These are phyloP conservation scores for Pichia cephalocereana DNA, from an alignment of 805 yeast species.

Conservation along the genomic window DNA sequence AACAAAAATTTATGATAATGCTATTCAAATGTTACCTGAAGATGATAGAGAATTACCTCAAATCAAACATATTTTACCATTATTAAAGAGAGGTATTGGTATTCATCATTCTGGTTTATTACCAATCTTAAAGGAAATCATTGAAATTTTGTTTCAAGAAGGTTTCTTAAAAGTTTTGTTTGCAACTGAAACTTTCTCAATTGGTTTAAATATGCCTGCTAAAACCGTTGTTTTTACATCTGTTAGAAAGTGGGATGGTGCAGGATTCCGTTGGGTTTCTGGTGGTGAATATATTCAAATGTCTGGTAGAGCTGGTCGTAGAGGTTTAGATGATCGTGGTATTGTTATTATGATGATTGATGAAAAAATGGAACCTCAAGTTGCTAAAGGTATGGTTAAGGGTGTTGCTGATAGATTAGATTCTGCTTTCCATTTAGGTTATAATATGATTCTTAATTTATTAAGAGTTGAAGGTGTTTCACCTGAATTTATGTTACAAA, in stretches of 20 bases:
- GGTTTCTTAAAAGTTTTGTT: constrained; percentile 82
- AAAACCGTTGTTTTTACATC: constrained; percentile 90
- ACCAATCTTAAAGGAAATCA: constrained; percentile 87
- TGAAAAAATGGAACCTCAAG: constrained; percentile 57
- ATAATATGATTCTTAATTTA: constrained; percentile 88
- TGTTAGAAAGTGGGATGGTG: constrained; percentile 84
- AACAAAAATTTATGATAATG: constrained; percentile 84
- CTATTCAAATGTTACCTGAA: constrained; percentile 75
- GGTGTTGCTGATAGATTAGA: constrained; percentile 87
- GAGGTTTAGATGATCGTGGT: constrained; percentile 90
- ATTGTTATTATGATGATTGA: constrained; percentile 87
- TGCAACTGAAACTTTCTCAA: constrained; percentile 98
- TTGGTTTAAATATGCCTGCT: constrained; percentile 96
- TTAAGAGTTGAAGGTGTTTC: constrained; percentile 87
- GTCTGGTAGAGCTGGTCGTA: constrained; percentile 98
- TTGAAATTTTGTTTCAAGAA: constrained; percentile 84
- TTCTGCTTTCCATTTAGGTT: constrained; percentile 89
- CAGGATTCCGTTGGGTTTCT: constrained; percentile 63
- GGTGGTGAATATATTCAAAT: constrained; percentile 98
- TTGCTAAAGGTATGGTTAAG: constrained; percentile 93
- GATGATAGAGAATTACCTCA: constrained; percentile 95
- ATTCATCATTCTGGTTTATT: constrained; percentile 95
- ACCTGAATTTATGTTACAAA: constrained; percentile 98
- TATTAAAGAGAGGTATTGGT: constrained; percentile 88
- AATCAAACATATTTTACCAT: constrained; percentile 69